phyloP scores from a whole-genome alignment of 2,329 filamentous ascomycete genomes.

The Moelleriella libera region DNA sequence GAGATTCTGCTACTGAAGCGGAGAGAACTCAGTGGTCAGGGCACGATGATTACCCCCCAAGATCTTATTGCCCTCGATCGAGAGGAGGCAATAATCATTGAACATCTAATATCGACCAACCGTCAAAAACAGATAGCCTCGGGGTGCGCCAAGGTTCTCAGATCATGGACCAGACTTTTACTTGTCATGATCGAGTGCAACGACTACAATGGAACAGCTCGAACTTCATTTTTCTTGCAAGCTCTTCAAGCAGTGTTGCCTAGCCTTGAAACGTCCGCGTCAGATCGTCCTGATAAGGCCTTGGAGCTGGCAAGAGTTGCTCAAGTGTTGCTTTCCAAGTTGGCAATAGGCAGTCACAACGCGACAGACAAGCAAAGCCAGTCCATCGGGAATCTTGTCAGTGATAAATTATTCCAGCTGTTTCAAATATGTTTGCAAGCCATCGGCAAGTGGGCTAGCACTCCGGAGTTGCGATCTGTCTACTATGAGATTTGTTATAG shows the following conservation, averaged over 20 bases:
- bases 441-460: slow-evolving; percentile 59
- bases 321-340: slow-evolving; percentile 55
- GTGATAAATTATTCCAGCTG: slow-evolving; percentile 80
- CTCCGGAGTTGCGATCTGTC: slow-evolving; percentile 58
- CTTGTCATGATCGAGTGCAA: slow-evolving; percentile 73
- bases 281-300: slow-evolving; percentile 54
- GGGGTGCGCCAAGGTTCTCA: slow-evolving; percentile 53
- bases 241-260: slow-evolving; percentile 78
- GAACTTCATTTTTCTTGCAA: slow-evolving; percentile 70
- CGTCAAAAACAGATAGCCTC: slow-evolving; percentile 42
- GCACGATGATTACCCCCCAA: slow-evolving; percentile 32
- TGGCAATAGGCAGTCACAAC: slow-evolving; percentile 40
- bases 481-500: slow-evolving; percentile 89
- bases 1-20: slow-evolving; percentile 61
- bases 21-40: slow-evolving; percentile 40
- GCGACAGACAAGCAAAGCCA: slow-evolving; percentile 26
- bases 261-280: slow-evolving; percentile 66
- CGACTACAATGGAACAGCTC: slow-evolving; percentile 59
- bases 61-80: slow-evolving; percentile 35
- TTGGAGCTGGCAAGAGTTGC: slow-evolving; percentile 66
- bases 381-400: slow-evolving; percentile 55
- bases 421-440: slow-evolving; percentile 79
- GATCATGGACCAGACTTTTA: slow-evolving; percentile 73
- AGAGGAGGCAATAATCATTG: slow-evolving; percentile 46
- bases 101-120: slow-evolving; percentile 50